Percentiles rank a stretch among this genome's conserved stretches.
phyloP scores from a whole-genome alignment of 208 protist genomes.

The Crithidia fasciculata region DNA sequence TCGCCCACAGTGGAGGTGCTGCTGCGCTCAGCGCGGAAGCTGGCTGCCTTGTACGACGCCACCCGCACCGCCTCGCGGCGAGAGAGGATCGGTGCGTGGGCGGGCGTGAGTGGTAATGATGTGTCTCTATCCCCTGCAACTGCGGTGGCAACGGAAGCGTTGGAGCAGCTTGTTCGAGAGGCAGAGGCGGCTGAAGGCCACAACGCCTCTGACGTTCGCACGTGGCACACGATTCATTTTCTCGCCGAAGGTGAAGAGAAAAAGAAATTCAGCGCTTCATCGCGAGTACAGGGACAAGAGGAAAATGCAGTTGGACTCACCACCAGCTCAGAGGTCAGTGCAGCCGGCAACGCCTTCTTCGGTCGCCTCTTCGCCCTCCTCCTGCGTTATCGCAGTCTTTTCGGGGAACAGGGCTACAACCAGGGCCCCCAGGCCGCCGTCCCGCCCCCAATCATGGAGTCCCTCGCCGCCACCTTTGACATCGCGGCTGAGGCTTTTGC shows the following conservation, averaged over 20 bases:
- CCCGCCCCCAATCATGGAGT: conserved; percentile 55
- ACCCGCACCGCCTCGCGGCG: neutral
- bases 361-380: conserved; percentile 53
- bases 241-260: too few species aligned
- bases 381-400: conserved; percentile 60
- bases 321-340: too few species aligned
- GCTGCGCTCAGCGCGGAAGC: conserved; percentile 33
- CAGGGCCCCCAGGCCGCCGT: conserved; percentile 74
- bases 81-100: too few species aligned
- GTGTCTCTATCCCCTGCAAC: too few species aligned
- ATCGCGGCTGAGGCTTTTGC: conserved; percentile 87
- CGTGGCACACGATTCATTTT: too few species aligned
- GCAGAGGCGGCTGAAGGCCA: neutral
- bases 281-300: too few species aligned
- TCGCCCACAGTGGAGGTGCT: conserved; percentile 37
- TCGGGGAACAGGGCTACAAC: conserved; percentile 69
- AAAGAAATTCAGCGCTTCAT: too few species aligned
- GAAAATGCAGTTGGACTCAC: too few species aligned
- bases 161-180: neutral
- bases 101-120: too few species aligned
- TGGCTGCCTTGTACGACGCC: conserved; percentile 38
- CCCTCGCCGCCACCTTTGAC: conserved; percentile 46
- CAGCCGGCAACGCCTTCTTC: conserved; percentile 33
- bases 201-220: neutral
- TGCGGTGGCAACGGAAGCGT: neutral